Conservation (phyloP, 2,329 filamentous ascomycete species). For the Emmonsia crescens region DNA sequence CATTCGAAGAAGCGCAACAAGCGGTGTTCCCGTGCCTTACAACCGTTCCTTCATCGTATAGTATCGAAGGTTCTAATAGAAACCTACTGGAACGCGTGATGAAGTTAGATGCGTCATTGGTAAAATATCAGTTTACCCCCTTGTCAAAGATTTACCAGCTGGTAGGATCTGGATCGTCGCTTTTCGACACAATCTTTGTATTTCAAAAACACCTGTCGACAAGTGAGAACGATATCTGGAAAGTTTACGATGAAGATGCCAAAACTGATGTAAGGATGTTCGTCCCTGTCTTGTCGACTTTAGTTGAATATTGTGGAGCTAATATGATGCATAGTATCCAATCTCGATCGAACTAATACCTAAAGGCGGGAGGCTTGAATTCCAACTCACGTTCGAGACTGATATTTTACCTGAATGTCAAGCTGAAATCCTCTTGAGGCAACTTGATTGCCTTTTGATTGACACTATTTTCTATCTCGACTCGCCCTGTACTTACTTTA, state of each 20-base stretch:
- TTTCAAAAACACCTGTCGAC: constrained; percentile 54
- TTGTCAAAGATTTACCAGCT: constrained; percentile 62
- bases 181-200: constrained; percentile 79
- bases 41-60: constrained; percentile 63
- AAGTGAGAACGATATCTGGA: constrained; percentile 41
- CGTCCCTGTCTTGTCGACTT: not conserved
- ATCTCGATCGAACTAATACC: constrained; percentile 72
- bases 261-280: constrained; percentile 47
- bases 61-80: constrained; percentile 43
- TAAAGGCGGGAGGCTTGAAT: constrained; percentile 37
- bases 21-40: constrained; percentile 69
- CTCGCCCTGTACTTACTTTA: constrained; percentile 30
- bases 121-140: constrained; percentile 61
- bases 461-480: constrained; percentile 46
- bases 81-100: constrained; percentile 54
- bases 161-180: constrained; percentile 50
- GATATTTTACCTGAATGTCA: constrained; percentile 59
- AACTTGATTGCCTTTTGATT: constrained; percentile 59
- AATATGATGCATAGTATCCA: constrained; percentile 43
- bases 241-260: constrained; percentile 52
- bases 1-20: constrained; percentile 46
- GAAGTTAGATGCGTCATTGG: constrained; percentile 51
- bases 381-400: constrained; percentile 57
- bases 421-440: constrained; percentile 53
- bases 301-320: constrained; percentile 1